Evolutionary conservation across 2,329 filamentous ascomycete genomes (phyloP), one percentile per base, ranked within the genome.

Genomic region (Ophiosphaerella narmari): DNA sequence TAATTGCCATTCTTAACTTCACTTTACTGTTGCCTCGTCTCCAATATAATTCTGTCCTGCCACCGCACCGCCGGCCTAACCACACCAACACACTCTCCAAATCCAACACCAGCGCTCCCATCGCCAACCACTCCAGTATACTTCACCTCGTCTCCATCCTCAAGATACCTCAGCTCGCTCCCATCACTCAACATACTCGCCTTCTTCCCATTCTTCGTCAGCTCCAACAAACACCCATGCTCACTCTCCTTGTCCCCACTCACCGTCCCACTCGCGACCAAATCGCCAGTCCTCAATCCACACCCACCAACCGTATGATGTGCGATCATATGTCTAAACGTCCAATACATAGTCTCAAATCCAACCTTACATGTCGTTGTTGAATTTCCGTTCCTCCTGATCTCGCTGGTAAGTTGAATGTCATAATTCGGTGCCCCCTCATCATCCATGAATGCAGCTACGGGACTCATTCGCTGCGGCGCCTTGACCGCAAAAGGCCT

Each of bases 191-290:
- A 44, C 32, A 64, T 68, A 37, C 50, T 62, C 12, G 63, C 50
- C 36, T 43, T 46, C 31, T 65, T 70, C 8, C 73, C 73, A 16
- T 74, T 74, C 61, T 71, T 61, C 1, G 75, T 70, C 32, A 70
- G 52, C 48, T 78, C 76, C 38, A 77, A 71, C 43, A 78, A 54
- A 62, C 75, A 78, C 11, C 75, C 76, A 32, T 75, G 66, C 53
- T 75, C 71, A 4, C 62, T 52, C 21, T 73, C 58, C 7, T 65
- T 67, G 32, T 67, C 59, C 5, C 75, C 75, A 6, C 72, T 75
- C 13, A 78, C 75, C 0, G 76, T 78, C 9, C 76, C 76, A n/a
- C 70, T 75, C 1, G 74, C 76, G 3, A 78, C 62, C 38, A 78
- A 52, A 61, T 78, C 76, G 8, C 76, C 76, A 1, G 73, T 73